These are phyloP conservation scores for Rhizopogon hawkerae DNA, from an alignment of 1,284 basidiomycete species.

Conservation along the genomic window DNA sequence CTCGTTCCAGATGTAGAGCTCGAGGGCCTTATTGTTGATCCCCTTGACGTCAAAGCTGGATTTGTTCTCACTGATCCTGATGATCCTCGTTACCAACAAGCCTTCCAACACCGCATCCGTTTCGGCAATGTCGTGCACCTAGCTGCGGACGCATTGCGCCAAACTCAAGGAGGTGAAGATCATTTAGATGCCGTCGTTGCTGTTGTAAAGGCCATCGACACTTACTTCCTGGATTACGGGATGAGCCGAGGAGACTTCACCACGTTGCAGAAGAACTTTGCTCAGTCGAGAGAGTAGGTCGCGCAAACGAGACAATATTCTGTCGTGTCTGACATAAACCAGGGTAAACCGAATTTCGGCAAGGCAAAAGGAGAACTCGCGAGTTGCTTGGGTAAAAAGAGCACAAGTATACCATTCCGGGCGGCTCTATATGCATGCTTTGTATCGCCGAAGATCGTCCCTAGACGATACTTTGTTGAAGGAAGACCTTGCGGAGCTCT, in stretches of 20 bases:
- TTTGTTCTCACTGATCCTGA: conserved; percentile 65
- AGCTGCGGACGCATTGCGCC: conserved; percentile 61
- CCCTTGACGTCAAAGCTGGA: conserved; percentile 60
- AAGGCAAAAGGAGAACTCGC: conserved; percentile 67
- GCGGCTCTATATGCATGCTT: conserved; percentile 67
- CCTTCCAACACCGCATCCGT: conserved; percentile 50
- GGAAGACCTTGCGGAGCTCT: conserved; percentile 72
- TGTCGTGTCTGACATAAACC: conserved; percentile 2
- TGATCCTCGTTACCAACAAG: conserved; percentile 72
- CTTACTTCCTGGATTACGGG: conserved; percentile 69
- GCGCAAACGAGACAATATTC: background rate
- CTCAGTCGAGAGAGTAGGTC: conserved; percentile 60
- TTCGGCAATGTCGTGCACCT: conserved; percentile 66
- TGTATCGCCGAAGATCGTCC: conserved; percentile 74
- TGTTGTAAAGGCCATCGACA: conserved; percentile 65
- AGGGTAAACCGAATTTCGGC: conserved; percentile 63
- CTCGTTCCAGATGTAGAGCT: conserved; percentile 55
- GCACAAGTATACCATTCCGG: conserved; percentile 71
- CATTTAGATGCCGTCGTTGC: conserved; percentile 85
- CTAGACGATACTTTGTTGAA: conserved; percentile 74
- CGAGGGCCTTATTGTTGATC: conserved; percentile 55
- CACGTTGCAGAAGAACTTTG: conserved; percentile 60
- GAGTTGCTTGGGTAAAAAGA: conserved; percentile 71
- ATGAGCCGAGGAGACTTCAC: conserved; percentile 52
- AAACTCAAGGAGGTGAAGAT: conserved; percentile 61